Evolutionary conservation across 176 grass and related monocot species (phyloP), one percentile per base, ranked within the genome.

Genomic region (Phoenix dactylifera): DNA sequence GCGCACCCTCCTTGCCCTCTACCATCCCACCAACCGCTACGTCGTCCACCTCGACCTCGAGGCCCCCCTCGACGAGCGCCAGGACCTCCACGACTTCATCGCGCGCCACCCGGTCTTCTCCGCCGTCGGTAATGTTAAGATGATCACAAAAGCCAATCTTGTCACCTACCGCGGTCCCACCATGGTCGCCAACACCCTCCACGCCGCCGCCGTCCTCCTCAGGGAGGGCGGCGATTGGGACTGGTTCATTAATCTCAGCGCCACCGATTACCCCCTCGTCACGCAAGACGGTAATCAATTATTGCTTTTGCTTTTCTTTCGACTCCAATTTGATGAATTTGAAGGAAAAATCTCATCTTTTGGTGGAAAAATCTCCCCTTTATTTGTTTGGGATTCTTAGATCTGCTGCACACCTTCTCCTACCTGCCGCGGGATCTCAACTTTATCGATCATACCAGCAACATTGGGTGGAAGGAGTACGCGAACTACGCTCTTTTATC

Each of bases 181-280:
- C 68, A 95, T 95, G 89, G 85, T 95, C 1, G 85, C 89, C 4
- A 95, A 89, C 80, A 95, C 89, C 52, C 89, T 95, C 64, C 89
- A 95, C 67, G 89, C 89, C 10, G 85, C 82, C 0, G 85, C 89
- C 9, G 83, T 95, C 68, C 80, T 95, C 30, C 82, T 95, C 3
- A 76, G 74, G 16, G 82, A 95, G 23, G 69, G 76, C 5, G 78
- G 75, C 18, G 81, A 95, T 25, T 95, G 89, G 89, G 89, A 95
- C 7, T 95, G 85, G 89, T 95, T 95, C 76, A 88, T 95, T 75
- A 95, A 95, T 52, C 85, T 95, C 49, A 88, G 84, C 51, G 81
- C 89, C 5, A 88, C 89, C 4, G 89, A 95, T 78, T 95, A 95
- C 79, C 89, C 89, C 3, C 66, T 95, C 65, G 76, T 89, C 29